Percentiles rank a stretch among this genome's conserved stretches.
Evolutionary conservation across 2,329 filamentous ascomycete species (phyloP).

Genomic region (Aspergillus chevalieri): DNA sequence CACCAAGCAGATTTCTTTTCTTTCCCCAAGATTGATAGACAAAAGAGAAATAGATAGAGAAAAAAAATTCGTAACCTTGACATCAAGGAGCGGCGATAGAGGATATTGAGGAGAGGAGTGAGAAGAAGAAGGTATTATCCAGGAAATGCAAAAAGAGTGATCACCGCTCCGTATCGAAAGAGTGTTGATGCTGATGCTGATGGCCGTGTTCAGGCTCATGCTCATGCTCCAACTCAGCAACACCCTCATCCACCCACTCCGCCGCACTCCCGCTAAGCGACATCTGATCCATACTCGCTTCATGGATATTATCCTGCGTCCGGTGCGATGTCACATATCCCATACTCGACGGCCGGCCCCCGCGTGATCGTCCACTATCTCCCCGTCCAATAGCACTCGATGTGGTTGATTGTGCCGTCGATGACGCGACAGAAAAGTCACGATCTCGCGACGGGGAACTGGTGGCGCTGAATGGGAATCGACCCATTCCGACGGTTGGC

Average conservation of each 20-base stretch:
- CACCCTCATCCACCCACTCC: conserved; percentile 37
- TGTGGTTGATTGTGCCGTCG: conserved; percentile 27
- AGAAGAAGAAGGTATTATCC: neutral
- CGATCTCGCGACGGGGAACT: conserved; percentile 33
- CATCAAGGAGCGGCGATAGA: conserved; percentile 5
- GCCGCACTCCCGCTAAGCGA: conserved; percentile 39
- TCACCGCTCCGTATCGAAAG: too few species aligned
- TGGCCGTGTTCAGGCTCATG: neutral
- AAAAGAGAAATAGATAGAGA: neutral
- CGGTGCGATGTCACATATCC: conserved; percentile 46
- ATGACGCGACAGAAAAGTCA: conserved; percentile 31
- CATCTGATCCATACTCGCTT: conserved; percentile 31
- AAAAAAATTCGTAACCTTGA: conserved; percentile 16
- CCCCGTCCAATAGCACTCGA: conserved; percentile 30
- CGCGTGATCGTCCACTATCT: conserved; percentile 14
- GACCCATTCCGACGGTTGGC: conserved; percentile 25
- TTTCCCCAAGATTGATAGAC: neutral
- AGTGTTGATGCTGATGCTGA: too few species aligned
- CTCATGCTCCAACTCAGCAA: conserved; percentile 6
- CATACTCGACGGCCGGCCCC: conserved; percentile 42
- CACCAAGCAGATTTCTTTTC: neutral
- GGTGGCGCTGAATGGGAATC: conserved; percentile 37
- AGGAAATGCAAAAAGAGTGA: too few species aligned
- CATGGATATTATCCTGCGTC: conserved; percentile 44
- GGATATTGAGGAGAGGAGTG: conserved; percentile 4